phyloP scores from a whole-genome alignment of 306 rosid species.

The Sicyos baderoa region DNA sequence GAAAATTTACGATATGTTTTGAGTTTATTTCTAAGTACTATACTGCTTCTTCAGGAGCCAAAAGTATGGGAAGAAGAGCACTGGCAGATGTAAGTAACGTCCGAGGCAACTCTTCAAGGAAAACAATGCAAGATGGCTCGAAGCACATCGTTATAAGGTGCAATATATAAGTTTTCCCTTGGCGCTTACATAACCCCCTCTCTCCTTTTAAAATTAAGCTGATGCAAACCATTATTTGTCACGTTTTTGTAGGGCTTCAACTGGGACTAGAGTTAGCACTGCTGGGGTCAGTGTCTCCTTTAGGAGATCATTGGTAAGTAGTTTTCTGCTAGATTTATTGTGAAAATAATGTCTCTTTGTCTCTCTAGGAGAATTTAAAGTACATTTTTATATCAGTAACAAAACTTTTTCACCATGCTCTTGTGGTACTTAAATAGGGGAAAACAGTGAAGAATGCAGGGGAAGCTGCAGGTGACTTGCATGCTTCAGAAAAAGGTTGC shows the following conservation, averaged over 20 bases:
- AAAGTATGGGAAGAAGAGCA: conserved; percentile 45
- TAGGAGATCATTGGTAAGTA: conserved; percentile 58
- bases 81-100: conserved; percentile 72
- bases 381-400: not conserved
- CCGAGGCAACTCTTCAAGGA: conserved; percentile 33
- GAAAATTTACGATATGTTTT: conserved; percentile 8
- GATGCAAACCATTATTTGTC: not conserved
- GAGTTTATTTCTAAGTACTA: not conserved
- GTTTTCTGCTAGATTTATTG: not conserved
- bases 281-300: conserved; percentile 24
- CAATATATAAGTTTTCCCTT: not conserved
- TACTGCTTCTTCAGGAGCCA: conserved; percentile 33
- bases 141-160: conserved; percentile 21
- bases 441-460: conserved; percentile 3
- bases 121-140: conserved; percentile 28
- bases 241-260: conserved; percentile 37
- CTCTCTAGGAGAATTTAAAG: not conserved
- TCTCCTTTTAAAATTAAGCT: not conserved
- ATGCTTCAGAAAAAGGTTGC: conserved; percentile 9
- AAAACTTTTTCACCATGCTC: not conserved
- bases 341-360: not conserved
- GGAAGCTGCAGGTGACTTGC: conserved; percentile 5
- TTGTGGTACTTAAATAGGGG: not conserved
- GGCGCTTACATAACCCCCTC: not conserved
- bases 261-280: conserved; percentile 35